Percentiles rank a stretch among this genome's conserved stretches.
These are phyloP conservation scores for Dictyostelium firmibasis DNA, from an alignment of 78 protist genomes.

Conservation along the genomic window DNA sequence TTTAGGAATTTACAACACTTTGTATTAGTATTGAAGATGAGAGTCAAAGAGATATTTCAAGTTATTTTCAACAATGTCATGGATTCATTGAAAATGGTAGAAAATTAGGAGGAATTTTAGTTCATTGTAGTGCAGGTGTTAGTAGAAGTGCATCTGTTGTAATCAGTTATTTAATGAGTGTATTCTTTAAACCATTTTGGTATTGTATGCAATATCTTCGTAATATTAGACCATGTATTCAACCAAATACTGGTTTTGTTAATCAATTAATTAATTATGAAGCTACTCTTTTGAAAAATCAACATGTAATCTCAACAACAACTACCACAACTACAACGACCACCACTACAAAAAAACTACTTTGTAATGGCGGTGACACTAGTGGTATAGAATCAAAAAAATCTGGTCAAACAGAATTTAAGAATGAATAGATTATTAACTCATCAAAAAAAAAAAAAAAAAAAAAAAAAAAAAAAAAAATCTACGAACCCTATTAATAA, in stretches of 20 bases:
- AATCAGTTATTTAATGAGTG: conserved; percentile 46
- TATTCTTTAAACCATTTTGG: conserved; percentile 66
- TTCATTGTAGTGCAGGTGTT: conserved; percentile 64
- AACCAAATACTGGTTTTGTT: conserved; percentile 64
- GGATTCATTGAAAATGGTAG: conserved; percentile 48
- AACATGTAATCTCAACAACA: background rate
- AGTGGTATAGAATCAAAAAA: background rate
- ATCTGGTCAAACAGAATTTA: background rate
- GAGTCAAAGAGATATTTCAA: conserved; percentile 17
- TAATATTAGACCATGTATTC: conserved; percentile 58
- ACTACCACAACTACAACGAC: background rate
- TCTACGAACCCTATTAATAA: background rate
- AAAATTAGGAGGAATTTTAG: conserved; percentile 27
- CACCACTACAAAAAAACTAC: background rate
- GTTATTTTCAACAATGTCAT: conserved; percentile 41
- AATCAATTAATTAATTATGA: conserved; percentile 44
- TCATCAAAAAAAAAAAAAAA: background rate
- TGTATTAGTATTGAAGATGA: conserved; percentile 54
- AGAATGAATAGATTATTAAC: background rate
- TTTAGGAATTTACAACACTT: conserved; percentile 20
- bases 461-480: background rate
- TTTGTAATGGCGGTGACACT: background rate
- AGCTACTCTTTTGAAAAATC: background rate
- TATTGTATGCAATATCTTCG: conserved; percentile 58
- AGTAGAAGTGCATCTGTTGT: conserved; percentile 56